These are phyloP conservation scores for Trichoderma brevicompactum DNA, from an alignment of 2,329 filamentous ascomycete species.

Conservation along the genomic window DNA sequence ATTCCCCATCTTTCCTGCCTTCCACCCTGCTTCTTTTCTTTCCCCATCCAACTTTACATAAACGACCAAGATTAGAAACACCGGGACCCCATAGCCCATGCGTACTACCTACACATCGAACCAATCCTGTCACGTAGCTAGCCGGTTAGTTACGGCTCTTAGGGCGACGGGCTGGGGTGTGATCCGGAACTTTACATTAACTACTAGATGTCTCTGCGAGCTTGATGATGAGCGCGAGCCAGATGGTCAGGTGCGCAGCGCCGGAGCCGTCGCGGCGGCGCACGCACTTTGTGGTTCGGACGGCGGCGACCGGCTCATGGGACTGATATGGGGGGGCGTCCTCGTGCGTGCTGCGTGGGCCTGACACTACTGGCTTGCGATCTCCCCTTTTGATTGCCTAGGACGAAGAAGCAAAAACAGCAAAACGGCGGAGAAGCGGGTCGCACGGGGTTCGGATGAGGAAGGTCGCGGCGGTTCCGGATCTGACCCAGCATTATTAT, in stretches of 20 bases:
- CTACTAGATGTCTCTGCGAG: not conserved
- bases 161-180: not conserved
- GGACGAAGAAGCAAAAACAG: conserved; percentile 5
- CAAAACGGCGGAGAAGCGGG: conserved; percentile 25
- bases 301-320: not conserved
- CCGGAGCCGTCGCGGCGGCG: conserved; percentile 23
- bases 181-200: conserved; percentile 13
- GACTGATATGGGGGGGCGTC: not conserved
- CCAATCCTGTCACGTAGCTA: conserved; percentile 24
- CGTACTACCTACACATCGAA: not conserved
- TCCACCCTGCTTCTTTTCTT: conserved; percentile 21
- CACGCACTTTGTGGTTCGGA: conserved; percentile 3
- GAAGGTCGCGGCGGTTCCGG: conserved; percentile 26
- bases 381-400: not conserved
- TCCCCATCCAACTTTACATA: not conserved
- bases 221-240: conserved; percentile 9
- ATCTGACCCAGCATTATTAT: not conserved
- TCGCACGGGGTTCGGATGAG: conserved; percentile 23
- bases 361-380: conserved; percentile 3
- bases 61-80: conserved; percentile 23
- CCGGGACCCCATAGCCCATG: not conserved
- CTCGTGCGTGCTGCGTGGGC: conserved; percentile 9
- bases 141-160: conserved; percentile 27
- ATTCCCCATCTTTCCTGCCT: conserved; percentile 1
- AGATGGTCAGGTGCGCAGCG: conserved; percentile 26